A percentile compares a stretch with the other conserved stretches of the same genome.
Evolutionary conservation across 768 basidiomycete species (phyloP).

Genomic region (Mycena crocata): DNA sequence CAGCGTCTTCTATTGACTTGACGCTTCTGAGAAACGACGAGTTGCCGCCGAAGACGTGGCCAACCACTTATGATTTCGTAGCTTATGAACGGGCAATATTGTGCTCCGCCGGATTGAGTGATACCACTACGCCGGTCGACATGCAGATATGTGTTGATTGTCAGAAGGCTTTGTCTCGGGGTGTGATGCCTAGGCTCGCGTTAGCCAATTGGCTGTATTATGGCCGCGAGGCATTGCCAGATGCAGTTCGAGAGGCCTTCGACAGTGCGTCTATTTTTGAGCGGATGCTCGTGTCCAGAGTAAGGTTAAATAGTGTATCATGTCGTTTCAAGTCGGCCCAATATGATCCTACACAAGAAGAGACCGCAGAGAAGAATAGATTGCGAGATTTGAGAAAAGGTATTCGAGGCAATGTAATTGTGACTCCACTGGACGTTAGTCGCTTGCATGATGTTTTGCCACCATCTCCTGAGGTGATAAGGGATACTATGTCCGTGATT

Average conservation of each 20-base stretch:
- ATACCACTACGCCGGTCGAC: background rate
- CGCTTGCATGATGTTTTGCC: background rate
- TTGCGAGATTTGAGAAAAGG: background rate
- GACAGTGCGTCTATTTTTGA: background rate
- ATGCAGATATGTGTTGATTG: background rate
- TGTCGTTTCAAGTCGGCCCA: slow-evolving; percentile 1
- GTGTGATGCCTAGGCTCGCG: background rate
- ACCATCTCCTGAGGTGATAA: background rate
- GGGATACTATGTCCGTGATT: slow-evolving; percentile 10
- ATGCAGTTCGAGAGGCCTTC: background rate
- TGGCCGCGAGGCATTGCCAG: background rate
- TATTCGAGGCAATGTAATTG: background rate
- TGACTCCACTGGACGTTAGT: background rate
- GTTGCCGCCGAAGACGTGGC: background rate
- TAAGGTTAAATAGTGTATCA: slow-evolving; percentile 1
- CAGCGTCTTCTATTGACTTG: background rate
- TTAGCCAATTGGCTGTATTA: slow-evolving; percentile 2
- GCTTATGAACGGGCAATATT: background rate
- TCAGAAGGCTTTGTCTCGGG: background rate
- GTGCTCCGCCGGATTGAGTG: background rate
- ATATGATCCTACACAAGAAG: background rate
- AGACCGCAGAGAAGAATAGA: background rate
- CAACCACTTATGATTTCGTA: background rate
- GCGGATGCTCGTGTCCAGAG: background rate
- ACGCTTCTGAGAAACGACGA: background rate